These are phyloP conservation scores for Abelmoschus esculentus DNA, from an alignment of 345 rosid species.

Conservation along the genomic window DNA sequence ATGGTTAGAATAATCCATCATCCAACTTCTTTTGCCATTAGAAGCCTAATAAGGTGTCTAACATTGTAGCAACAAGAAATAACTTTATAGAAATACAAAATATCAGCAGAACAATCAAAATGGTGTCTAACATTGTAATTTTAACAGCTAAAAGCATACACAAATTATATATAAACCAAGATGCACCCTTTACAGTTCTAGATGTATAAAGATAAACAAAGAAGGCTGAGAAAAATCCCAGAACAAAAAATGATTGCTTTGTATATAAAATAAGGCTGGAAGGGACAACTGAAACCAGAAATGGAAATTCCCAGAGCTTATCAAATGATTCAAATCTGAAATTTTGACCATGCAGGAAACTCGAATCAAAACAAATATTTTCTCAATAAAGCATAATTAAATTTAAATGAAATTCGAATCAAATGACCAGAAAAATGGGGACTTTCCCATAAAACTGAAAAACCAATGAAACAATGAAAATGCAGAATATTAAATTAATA, in stretches of 20 bases:
- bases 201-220: background rate
- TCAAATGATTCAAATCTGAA: background rate
- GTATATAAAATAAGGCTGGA: background rate
- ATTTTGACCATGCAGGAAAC: background rate
- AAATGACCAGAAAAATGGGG: background rate
- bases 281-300: background rate
- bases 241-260: background rate
- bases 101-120: no score
- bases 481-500: no score
- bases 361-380: background rate
- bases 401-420: background rate
- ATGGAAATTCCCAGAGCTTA: background rate
- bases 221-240: background rate
- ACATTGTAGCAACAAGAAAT: background rate
- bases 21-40: constrained; percentile 9
- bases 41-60: constrained; percentile 10
- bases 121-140: no score
- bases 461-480: background rate
- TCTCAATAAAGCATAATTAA: background rate
- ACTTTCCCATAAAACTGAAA: background rate
- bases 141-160: background rate
- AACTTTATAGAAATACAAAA: background rate
- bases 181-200: background rate
- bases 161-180: background rate
- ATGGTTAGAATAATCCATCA: constrained; percentile 1